Percentiles rank a stretch among this genome's conserved stretches.
phyloP scores from a whole-genome alignment of 345 rosid species.

The Limnanthes douglasii region DNA sequence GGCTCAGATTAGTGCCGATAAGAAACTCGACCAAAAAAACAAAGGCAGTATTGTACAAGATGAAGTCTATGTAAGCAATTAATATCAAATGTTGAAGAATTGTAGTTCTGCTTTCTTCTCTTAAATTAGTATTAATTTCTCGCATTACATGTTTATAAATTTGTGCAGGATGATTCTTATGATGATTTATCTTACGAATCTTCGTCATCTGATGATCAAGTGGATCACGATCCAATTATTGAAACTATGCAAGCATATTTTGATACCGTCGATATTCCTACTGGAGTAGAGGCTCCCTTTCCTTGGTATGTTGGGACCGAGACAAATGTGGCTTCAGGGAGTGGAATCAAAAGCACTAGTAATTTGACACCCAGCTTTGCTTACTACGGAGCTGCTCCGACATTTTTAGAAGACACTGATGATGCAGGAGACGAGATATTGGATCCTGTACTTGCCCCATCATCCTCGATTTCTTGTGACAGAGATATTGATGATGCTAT shows the following conservation, averaged over 20 bases:
- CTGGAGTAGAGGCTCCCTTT: constrained; percentile 71
- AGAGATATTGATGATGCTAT: too few species aligned
- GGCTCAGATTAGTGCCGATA: constrained; percentile 20
- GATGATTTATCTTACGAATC: constrained; percentile 19
- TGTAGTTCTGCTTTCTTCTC: too few species aligned
- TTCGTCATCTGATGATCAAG: constrained; percentile 22
- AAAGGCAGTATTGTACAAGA: constrained; percentile 47
- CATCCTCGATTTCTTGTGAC: too few species aligned
- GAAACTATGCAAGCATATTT: constrained; percentile 49
- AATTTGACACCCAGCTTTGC: constrained; percentile 17
- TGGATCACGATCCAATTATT: constrained; percentile 20
- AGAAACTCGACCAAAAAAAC: constrained; percentile 19
- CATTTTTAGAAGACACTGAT: too few species aligned
- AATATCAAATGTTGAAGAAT: background rate
- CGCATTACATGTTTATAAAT: too few species aligned
- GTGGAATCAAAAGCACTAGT: too few species aligned
- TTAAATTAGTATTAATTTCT: too few species aligned
- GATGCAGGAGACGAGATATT: too few species aligned
- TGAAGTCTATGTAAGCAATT: constrained; percentile 7
- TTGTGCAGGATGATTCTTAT: too few species aligned
- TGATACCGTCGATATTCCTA: constrained; percentile 47
- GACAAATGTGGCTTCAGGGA: too few species aligned
- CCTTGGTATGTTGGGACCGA: constrained; percentile 24
- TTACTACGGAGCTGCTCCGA: constrained; percentile 11
- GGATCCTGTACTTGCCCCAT: too few species aligned